Evolutionary conservation across 305 asterid genomes (phyloP).

Genomic region (Nicotiana rustica): DNA sequence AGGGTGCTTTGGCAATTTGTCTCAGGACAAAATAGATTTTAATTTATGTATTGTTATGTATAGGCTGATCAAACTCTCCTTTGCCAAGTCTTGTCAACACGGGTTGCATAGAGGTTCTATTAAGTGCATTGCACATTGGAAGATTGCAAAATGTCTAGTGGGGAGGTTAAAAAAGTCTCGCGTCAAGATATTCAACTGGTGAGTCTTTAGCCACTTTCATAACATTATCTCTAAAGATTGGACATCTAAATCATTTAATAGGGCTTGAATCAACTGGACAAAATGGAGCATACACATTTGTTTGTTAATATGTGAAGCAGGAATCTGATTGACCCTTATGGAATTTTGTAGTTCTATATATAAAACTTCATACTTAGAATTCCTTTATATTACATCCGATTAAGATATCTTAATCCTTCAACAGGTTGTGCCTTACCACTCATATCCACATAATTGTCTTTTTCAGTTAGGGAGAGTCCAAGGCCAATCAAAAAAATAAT

Average conservation of each 20-base stretch:
- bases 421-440: background rate
- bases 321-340: background rate
- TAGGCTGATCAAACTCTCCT: background rate
- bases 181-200: constrained; percentile 43
- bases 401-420: background rate
- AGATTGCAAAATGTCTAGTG: constrained; percentile 35
- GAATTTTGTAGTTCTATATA: background rate
- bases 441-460: background rate
- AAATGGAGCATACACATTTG: background rate
- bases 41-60: background rate
- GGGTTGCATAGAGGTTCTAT: background rate
- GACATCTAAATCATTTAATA: background rate
- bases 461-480: background rate
- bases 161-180: constrained; percentile 38
- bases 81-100: background rate
- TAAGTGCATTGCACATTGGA: background rate
- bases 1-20: background rate
- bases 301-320: background rate
- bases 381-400: background rate
- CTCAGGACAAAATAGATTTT: background rate
- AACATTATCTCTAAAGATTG: background rate
- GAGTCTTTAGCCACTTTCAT: background rate
- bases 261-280: background rate
- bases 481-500: too few species aligned
- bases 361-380: too few species aligned